A percentile compares a stretch with the other conserved stretches of the same genome.
phyloP scores from a whole-genome alignment of 192 early-diverging fungal species.

The Coemansia sp. region DNA sequence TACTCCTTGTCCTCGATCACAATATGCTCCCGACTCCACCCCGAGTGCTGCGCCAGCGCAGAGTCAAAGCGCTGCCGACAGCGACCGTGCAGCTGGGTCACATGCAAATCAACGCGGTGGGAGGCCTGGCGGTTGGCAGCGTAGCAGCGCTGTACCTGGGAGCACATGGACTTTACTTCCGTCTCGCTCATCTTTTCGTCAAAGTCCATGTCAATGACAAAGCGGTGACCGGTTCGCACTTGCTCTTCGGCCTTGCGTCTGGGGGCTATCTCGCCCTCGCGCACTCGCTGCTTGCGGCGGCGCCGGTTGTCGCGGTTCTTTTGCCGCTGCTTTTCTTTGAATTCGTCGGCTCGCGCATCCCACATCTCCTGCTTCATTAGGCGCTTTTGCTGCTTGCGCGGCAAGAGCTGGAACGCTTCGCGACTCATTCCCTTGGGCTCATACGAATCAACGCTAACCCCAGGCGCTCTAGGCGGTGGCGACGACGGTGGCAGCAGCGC shows the following conservation, averaged over 20 bases:
- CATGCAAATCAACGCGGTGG: conserved; percentile 55
- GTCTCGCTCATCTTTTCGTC: conserved; percentile 74
- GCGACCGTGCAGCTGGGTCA: conserved; percentile 61
- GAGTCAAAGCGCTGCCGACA: conserved; percentile 53
- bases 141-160: conserved; percentile 77
- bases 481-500: neutral
- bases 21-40: conserved; percentile 54
- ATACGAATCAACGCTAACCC: conserved; percentile 35
- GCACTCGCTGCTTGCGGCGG: conserved; percentile 53
- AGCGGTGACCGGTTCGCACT: conserved; percentile 49
- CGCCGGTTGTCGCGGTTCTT: conserved; percentile 54
- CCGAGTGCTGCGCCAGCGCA: conserved; percentile 40
- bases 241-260: conserved; percentile 54
- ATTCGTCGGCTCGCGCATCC: conserved; percentile 45
- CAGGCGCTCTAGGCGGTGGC: neutral
- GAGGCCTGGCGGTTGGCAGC: conserved; percentile 60
- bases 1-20: conserved; percentile 32
- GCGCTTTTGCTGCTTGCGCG: conserved; percentile 75
- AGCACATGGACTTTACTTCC: conserved; percentile 68
- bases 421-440: conserved; percentile 26
- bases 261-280: conserved; percentile 28
- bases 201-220: conserved; percentile 82
- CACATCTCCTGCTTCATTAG: conserved; percentile 63
- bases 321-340: conserved; percentile 42
- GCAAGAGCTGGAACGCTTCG: conserved; percentile 53